Evolutionary conservation across 2,329 filamentous ascomycete genomes (phyloP), one percentile per base, ranked within the genome.

Genomic region (Fusarium decemcellulare): DNA sequence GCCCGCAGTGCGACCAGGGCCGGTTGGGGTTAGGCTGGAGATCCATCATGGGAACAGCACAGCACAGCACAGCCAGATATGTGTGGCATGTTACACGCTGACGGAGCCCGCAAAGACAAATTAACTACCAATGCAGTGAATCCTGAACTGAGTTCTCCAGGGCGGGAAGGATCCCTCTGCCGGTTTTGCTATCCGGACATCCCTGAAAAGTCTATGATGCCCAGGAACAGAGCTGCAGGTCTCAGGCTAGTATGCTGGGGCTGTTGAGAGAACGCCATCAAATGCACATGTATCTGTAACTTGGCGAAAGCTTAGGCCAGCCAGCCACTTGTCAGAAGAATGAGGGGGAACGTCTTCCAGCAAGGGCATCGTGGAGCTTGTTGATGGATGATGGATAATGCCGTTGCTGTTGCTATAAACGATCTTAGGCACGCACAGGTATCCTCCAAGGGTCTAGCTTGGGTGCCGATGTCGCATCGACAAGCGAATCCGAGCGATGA

Each of bases 51-150:
- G 23, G 23, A 4, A 23, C 23, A 23, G 23, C 23, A 23, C 23
- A 23, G 23, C 23, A 23, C 23, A 23, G 23, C 23, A 23, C 23
- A 23, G 23, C 23, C 23, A 23, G 5, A 23, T 5, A 23, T 23
- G 23, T 14, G 51, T 51, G 37, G 59, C 54, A 68, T 61, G 67
- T 69, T 67, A 63, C 64, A 66, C 63, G 65, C 68, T 67, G 68
- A 44, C 68, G 68, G 68, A 57, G 53, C 60, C 58, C 58, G 59
- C 68, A 55, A 11, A 30, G 29, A 12, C 36, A 42, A 50, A 34
- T 16, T 32, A 18, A 59, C 42, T 32, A 50, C 15, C 32, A 46
- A 63, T 30, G 12, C 48, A 16, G 29, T 55, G 42, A 43, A 16
- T 32, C 23, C 37, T 30, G 50, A 23, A 23, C 23, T 23, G 23